These are phyloP conservation scores for Neoboletus subvelutipes DNA, from an alignment of 768 basidiomycete genomes.

Conservation along the genomic window DNA sequence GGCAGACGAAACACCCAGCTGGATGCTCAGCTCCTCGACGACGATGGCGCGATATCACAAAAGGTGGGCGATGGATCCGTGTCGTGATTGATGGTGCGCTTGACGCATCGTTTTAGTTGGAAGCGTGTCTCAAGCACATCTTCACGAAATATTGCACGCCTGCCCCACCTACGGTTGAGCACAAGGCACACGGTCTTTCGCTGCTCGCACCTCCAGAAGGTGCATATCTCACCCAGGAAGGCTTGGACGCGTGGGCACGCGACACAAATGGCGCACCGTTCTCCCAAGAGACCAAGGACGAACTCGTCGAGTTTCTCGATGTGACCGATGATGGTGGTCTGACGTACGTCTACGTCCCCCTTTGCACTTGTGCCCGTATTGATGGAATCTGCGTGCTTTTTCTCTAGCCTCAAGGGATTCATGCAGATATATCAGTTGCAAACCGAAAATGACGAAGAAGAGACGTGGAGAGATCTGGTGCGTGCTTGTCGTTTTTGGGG, in stretches of 20 bases:
- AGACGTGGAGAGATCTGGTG: conserved; percentile 83
- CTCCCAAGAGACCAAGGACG: conserved; percentile 72
- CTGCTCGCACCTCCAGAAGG: conserved; percentile 48
- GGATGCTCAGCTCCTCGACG: conserved; percentile 61
- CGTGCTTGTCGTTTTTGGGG: conserved; percentile 23
- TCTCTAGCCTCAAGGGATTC: conserved; percentile 69
- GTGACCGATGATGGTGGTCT: conserved; percentile 67
- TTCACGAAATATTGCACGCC: conserved; percentile 78
- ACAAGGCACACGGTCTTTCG: conserved; percentile 23
- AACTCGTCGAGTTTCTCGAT: conserved; percentile 74
- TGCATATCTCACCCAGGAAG: conserved; percentile 58
- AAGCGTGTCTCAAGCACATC: conserved; percentile 69
- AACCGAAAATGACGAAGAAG: conserved; percentile 79
- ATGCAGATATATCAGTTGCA: conserved; percentile 84
- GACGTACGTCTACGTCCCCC: conserved; percentile 50
- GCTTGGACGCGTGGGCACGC: conserved; percentile 70
- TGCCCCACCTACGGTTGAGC: conserved; percentile 13
- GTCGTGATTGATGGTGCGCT: background rate
- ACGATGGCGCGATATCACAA: conserved; percentile 65
- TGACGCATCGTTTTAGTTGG: conserved; percentile 45
- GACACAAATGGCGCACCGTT: conserved; percentile 87
- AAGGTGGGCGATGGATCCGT: conserved; percentile 42
- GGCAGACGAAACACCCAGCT: conserved; percentile 52
- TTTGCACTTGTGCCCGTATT: background rate
- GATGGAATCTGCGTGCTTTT: background rate